Percentiles rank a stretch among this genome's conserved stretches.
Conservation (phyloP, 2,329 filamentous ascomycete species). For the Coniella lustricola region DNA sequence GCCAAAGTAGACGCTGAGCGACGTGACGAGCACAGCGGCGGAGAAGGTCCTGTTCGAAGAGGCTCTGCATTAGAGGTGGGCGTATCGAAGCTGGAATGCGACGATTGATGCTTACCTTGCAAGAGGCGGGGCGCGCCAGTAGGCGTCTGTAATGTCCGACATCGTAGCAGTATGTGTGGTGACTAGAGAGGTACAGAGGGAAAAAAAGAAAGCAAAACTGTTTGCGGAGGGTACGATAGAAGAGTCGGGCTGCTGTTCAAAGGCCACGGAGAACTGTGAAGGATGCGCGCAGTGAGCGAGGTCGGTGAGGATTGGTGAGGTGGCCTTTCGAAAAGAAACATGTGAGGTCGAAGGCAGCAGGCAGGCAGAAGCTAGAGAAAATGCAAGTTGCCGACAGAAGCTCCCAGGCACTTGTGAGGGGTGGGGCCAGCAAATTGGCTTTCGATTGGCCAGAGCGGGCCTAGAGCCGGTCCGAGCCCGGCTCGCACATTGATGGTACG, state of each 20-base stretch:
- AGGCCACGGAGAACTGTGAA: not conserved
- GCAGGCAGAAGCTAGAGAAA: constrained; percentile 11
- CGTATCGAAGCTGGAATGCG: not conserved
- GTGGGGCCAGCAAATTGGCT: not conserved
- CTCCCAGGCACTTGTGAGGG: constrained; percentile 1
- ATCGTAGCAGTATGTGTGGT: constrained; percentile 20
- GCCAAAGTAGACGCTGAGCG: constrained; percentile 51
- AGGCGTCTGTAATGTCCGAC: constrained; percentile 34
- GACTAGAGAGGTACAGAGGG: not conserved
- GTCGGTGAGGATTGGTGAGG: constrained; percentile 9
- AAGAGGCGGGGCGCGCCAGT: constrained; percentile 35
- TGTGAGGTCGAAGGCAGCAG: not conserved
- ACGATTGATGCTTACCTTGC: constrained; percentile 29
- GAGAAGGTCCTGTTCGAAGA: constrained; percentile 56
- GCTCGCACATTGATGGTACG: too few species aligned
- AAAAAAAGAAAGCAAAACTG: constrained; percentile 7
- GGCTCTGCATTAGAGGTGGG: not conserved
- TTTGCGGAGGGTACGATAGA: constrained; percentile 3
- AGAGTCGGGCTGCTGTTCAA: not conserved
- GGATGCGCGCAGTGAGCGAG: not conserved
- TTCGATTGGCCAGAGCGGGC: constrained; percentile 2
- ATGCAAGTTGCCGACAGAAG: constrained; percentile 3
- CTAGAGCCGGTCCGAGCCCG: not conserved
- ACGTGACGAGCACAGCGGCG: constrained; percentile 55
- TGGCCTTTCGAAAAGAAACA: constrained; percentile 10